Base-by-base conservation (phyloP, 108 stramenopile genomes). In the Discostella pseudostelligera region DNA sequence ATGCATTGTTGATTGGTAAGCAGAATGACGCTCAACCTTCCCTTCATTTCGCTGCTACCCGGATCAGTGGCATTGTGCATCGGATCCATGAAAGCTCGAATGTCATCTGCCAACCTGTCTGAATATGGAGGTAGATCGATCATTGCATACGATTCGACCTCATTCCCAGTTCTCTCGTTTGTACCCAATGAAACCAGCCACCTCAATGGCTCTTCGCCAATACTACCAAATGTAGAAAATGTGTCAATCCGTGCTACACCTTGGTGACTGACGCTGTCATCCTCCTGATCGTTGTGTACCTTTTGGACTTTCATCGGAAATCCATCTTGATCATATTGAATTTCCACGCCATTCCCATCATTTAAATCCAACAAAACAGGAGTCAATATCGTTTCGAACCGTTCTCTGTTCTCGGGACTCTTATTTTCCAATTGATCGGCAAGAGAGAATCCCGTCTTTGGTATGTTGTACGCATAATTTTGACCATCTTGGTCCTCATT, bases 121-220 rank as follows among this genome's bases (percentile, higher is more conserved):
- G 92, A 94, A 69, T 84, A 94, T 4, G 92, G 92, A 56, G 92
- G 92, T 35, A 94, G 37, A 56, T 94, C 89, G 24, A 90, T 77
- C 85, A 94, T 77, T 20, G 74, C 89, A 68, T 76, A 90, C 10
- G 62, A 64, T 45, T 24, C 26, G 8, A 19, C 17, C 13, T 16
- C 73, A 24, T 46, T n/a, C n/a, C n/a, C n/a, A n/a, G n/a, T n/a
- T n/a, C n/a, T n/a, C n/a, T n/a, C n/a, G n/a, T n/a, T n/a, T n/a
- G n/a, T 26, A 24, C 56, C 68, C 61, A 74, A 32, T 0, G 78
- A 70, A 11, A 79, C 60, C 8, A 79, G 16, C 78, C 78, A 79
- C 19, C 78, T 59, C 9, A 70, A 60, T 6, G 78, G 73, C 46
- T 79, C 78, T 50, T 57, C 68, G 14, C 78, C 78, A 3, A 54